phyloP scores from a whole-genome alignment of 257 asterid species.

The Solanum dulcamara region DNA sequence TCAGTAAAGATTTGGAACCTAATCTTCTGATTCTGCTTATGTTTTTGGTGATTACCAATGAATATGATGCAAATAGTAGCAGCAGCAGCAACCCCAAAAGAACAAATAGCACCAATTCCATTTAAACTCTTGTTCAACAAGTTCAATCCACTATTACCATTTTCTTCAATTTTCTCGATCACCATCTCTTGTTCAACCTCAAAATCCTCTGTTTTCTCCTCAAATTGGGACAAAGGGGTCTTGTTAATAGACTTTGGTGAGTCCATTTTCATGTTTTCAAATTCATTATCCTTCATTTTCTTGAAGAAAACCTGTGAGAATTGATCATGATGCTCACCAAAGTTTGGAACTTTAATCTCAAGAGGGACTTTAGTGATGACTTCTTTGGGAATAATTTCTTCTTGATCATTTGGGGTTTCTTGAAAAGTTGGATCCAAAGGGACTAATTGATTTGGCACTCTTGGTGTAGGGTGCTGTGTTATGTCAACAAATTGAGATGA shows the following conservation, averaged over 20 bases:
- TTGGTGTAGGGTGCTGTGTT: not conserved
- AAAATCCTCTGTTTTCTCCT: conserved; percentile 12
- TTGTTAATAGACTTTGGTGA: conserved; percentile 38
- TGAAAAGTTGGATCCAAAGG: conserved; percentile 8
- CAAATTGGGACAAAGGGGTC: conserved; percentile 21
- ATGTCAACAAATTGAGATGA: conserved; percentile 25
- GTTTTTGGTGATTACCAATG: conserved; percentile 20
- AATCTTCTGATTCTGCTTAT: conserved; percentile 27
- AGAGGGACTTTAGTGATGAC: not conserved
- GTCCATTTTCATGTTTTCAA: conserved; percentile 67
- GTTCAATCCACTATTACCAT: conserved; percentile 17
- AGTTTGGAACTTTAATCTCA: not conserved
- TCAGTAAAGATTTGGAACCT: conserved; percentile 40
- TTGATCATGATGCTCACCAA: conserved; percentile 25
- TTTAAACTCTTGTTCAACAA: conserved; percentile 52
- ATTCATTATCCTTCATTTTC: conserved; percentile 56
- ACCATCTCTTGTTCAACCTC: conserved; percentile 1
- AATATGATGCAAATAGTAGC: conserved; percentile 48
- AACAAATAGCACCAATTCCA: conserved; percentile 72
- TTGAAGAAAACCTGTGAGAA: conserved; percentile 65
- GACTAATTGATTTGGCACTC: conserved; percentile 11
- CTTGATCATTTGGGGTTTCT: not conserved
- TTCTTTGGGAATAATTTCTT: not conserved
- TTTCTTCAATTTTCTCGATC: conserved; percentile 1
- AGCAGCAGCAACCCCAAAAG: conserved; percentile 73